phyloP scores from a whole-genome alignment of 2,329 filamentous ascomycete genomes.

The Aspergillus amoenus region DNA sequence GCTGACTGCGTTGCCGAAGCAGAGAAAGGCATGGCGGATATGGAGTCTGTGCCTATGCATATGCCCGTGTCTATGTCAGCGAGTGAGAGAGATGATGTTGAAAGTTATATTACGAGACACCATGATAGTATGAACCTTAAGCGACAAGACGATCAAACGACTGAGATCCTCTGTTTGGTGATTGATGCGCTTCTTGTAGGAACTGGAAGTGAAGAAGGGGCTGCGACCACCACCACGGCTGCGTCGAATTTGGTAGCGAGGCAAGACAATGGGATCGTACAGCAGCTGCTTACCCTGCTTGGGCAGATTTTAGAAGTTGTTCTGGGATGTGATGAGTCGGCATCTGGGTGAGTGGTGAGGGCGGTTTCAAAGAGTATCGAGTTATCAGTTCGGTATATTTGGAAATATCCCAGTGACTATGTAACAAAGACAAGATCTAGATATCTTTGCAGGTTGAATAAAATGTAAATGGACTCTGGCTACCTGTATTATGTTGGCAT shows the following conservation, averaged over 20 bases:
- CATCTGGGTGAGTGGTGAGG: not conserved
- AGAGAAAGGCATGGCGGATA: not conserved
- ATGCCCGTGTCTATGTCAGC: not conserved
- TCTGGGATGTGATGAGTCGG: not conserved
- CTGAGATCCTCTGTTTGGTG: not conserved
- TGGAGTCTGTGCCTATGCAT: not conserved
- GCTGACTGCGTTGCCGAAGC: not conserved
- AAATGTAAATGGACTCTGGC: too few relatives aligned
- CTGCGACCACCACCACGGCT: too few relatives aligned
- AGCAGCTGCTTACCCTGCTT: not conserved
- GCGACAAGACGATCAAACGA: not conserved
- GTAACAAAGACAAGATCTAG: too few relatives aligned
- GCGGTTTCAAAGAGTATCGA: too few relatives aligned
- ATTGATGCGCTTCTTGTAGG: not conserved
- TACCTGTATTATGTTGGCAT: too few relatives aligned
- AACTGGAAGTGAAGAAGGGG: too few relatives aligned
- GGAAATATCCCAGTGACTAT: too few relatives aligned
- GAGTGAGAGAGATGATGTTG: too few relatives aligned
- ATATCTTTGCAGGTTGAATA: too few relatives aligned
- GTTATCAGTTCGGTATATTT: too few relatives aligned
- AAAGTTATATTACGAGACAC: rapidly evolving
- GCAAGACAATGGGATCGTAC: not conserved
- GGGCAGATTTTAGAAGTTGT: not conserved
- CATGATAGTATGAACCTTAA: rapidly evolving
- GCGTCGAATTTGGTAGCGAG: not conserved